Evolutionary conservation across 768 basidiomycete genomes (phyloP).

Genomic region (Leccinum ochraceum): DNA sequence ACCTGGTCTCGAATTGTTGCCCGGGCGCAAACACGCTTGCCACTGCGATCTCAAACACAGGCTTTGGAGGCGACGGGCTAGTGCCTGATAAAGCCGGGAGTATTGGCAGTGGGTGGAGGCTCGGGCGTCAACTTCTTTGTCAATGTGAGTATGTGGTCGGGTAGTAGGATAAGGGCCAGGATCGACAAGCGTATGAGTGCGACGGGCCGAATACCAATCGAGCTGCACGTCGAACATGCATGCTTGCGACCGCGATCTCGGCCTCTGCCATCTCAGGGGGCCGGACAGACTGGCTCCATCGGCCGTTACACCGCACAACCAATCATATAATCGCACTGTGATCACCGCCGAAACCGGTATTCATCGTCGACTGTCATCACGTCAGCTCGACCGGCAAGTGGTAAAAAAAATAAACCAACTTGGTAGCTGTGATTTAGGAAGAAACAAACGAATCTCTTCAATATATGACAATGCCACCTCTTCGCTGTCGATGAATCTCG

Average conservation of each 20-base stretch:
- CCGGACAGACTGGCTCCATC: conserved; percentile 56
- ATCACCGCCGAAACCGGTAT: conserved; percentile 81
- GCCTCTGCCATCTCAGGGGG: conserved; percentile 58
- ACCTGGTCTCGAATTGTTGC: conserved; percentile 55
- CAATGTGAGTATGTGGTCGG: too few species aligned
- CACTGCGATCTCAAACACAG: too few species aligned
- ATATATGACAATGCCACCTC: conserved; percentile 63
- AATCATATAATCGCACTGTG: conserved; percentile 78
- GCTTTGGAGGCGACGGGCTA: too few species aligned
- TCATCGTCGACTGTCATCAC: conserved; percentile 45
- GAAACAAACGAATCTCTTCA: conserved; percentile 75
- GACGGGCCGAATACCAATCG: too few species aligned
- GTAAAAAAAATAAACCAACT: conserved; percentile 27
- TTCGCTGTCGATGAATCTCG: conserved; percentile 71
- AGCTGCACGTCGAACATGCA: background rate
- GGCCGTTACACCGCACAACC: conserved; percentile 63
- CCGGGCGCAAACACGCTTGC: conserved; percentile 49
- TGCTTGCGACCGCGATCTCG: conserved; percentile 57
- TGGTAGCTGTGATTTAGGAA: conserved; percentile 79
- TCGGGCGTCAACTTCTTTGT: too few species aligned
- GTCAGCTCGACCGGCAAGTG: background rate
- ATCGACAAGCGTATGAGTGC: too few species aligned
- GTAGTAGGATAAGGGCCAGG: too few species aligned
- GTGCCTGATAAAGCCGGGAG: too few species aligned
- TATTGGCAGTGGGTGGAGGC: too few species aligned